Evolutionary conservation across 1,284 basidiomycete species (phyloP).

Genomic region (Cryptococcus maquisensis): DNA sequence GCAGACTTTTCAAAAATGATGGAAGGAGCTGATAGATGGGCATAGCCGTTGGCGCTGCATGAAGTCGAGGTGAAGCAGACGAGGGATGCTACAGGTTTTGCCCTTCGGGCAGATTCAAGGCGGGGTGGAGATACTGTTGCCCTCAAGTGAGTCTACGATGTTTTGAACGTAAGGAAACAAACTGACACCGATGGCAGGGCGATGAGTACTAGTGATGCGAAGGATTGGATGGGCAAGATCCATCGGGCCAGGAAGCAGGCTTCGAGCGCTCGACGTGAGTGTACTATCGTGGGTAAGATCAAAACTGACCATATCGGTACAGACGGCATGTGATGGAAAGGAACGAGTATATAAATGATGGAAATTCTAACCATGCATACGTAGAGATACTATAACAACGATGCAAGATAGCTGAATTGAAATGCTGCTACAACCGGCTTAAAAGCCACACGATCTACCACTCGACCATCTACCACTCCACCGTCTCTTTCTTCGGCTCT

Average conservation of each 20-base stretch:
- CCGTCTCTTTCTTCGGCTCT: constrained; percentile 1
- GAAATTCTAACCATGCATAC: not conserved
- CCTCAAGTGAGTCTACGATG: constrained; percentile 46
- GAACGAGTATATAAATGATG: not conserved
- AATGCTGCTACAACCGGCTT: not conserved
- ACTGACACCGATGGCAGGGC: constrained; percentile 48
- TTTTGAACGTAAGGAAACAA: not conserved
- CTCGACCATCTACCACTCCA: not conserved
- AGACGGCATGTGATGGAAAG: not conserved
- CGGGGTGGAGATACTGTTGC: constrained; percentile 68
- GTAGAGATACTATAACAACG: not conserved
- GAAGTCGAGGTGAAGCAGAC: constrained; percentile 51
- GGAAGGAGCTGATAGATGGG: constrained; percentile 55
- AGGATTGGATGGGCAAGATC: constrained; percentile 60
- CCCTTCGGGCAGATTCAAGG: constrained; percentile 61
- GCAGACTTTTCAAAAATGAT: constrained; percentile 55
- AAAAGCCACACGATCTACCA: not conserved
- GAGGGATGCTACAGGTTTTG: constrained; percentile 58
- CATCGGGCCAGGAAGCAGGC: constrained; percentile 34
- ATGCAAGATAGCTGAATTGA: not conserved
- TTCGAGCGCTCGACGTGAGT: constrained; percentile 16
- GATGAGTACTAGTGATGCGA: constrained; percentile 61
- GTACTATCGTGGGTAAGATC: not conserved
- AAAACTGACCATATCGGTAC: not conserved
- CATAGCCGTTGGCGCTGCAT: constrained; percentile 44